Evolutionary conservation across 2,329 filamentous ascomycete species (phyloP), one percentile per base, ranked within the genome.

Genomic region (Parafenestella ontariensis): DNA sequence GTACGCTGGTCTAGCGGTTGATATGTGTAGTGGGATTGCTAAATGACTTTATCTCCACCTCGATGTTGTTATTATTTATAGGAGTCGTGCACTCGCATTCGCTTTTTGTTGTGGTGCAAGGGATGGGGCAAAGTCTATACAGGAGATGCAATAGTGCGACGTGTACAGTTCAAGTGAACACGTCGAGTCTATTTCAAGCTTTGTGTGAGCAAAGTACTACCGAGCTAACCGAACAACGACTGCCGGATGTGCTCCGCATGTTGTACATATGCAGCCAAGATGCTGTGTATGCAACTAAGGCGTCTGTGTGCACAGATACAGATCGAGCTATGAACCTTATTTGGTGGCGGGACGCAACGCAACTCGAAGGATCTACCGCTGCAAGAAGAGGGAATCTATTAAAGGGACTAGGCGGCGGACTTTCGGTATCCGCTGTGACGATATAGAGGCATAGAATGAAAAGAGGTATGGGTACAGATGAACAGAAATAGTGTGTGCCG

Each of bases 211-310:
- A 36, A n/a, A 46, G 31, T 37, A n/a, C 36, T 45, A 41, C 52
- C 42, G 23, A 31, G 18, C 29, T 52, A 44, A 41, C 45, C 54
- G 54, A 49, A 37, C 20, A n/a, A 29, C 41, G 42, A 46, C 36
- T 37, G 40, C 39, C 51, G 43, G 40, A 46, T 48, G 36, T 48
- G 43, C 44, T 40, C 53, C 50, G 53, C 55, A 61, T 54, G 49
- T 50, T 53, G 47, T 61, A 61, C 57, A 58, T 61, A 61, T 62
- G 50, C 58, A 63, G 58, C 58, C 49, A 63, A 57, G 56, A 21
- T 45, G n/a, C 28, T n/a, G 28, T 46, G 28, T 36, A 28, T 44
- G 51, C 50, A 47, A 34, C 42, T 29, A 29, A 40, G 21, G 36
- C n/a, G 31, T 49, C 37, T 46, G 36, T 34, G 20, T 42, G 46